Percentiles rank a stretch among this genome's conserved stretches.
Conservation (phyloP, 2,329 filamentous ascomycete species). For the Ascocoryne sarcoides region DNA sequence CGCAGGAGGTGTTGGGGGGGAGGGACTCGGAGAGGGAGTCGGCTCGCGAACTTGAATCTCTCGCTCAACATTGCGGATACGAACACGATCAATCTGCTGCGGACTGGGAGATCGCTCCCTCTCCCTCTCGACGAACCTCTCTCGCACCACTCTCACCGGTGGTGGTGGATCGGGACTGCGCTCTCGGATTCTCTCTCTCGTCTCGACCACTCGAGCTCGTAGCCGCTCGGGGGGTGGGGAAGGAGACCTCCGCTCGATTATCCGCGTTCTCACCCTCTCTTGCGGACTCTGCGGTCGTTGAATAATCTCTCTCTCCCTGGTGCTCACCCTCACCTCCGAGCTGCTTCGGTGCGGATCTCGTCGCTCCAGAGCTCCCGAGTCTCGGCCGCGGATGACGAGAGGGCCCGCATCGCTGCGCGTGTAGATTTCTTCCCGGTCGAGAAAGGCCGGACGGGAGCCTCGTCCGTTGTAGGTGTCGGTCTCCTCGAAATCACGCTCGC, state of each 20-base stretch:
- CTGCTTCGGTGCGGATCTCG: slow-evolving; percentile 22
- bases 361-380: slow-evolving; percentile 22
- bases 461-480: slow-evolving; percentile 21
- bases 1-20: slow-evolving; percentile 35
- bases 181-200: slow-evolving; percentile 23
- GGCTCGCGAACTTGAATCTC: slow-evolving; percentile 13
- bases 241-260: slow-evolving; percentile 19
- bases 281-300: slow-evolving; percentile 14
- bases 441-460: slow-evolving; percentile 23
- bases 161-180: slow-evolving; percentile 16
- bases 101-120: slow-evolving; percentile 23
- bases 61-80: slow-evolving; percentile 22
- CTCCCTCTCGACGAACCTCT: slow-evolving; percentile 24
- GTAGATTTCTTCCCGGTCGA: slow-evolving; percentile 24
- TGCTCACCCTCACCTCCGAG: slow-evolving; percentile 21
- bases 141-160: slow-evolving; percentile 19
- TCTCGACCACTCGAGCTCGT: slow-evolving; percentile 25
- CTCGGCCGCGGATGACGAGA: slow-evolving; percentile 25
- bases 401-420: slow-evolving; percentile 19
- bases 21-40: slow-evolving; percentile 18
- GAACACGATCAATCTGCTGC: slow-evolving; percentile 21
- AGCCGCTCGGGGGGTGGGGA: slow-evolving; percentile 22
- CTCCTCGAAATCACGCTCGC: slow-evolving; percentile 25
- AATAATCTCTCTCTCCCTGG: slow-evolving; percentile 21
- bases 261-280: slow-evolving; percentile 15